A percentile compares a stretch with the other conserved stretches of the same genome.
phyloP scores from a whole-genome alignment of 2,329 filamentous ascomycete species.

The Fusarium papillatum region DNA sequence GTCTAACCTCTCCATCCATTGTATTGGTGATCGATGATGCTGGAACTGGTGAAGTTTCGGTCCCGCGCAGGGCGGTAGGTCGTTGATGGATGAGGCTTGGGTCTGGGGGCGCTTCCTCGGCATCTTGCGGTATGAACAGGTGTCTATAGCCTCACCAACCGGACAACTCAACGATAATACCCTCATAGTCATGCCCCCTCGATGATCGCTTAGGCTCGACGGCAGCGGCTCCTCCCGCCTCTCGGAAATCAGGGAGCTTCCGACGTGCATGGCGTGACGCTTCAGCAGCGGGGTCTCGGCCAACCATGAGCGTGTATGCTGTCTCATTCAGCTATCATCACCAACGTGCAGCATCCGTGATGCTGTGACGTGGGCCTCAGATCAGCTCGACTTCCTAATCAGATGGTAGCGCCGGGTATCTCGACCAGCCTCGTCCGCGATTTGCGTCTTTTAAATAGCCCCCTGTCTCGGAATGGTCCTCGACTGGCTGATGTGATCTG shows the following conservation, averaged over 20 bases:
- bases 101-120: neutral
- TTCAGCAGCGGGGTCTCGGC: neutral
- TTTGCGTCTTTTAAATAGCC: neutral
- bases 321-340: neutral
- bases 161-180: neutral
- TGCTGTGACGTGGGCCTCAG: neutral
- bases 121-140: neutral
- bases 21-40: slow-evolving; percentile 28
- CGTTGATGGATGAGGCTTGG: neutral
- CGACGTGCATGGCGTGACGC: slow-evolving; percentile 5
- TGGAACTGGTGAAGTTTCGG: slow-evolving; percentile 31
- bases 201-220: neutral
- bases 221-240: neutral
- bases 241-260: neutral
- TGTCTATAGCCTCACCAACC: neutral
- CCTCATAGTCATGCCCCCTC: neutral
- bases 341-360: neutral
- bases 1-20: slow-evolving; percentile 36
- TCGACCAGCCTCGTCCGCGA: neutral
- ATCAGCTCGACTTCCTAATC: neutral
- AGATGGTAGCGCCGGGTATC: neutral
- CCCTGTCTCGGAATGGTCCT: neutral
- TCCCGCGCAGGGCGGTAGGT: slow-evolving; percentile 31
- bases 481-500: neutral
- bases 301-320: neutral